Percentiles rank a stretch among this genome's conserved stretches.
phyloP scores from a whole-genome alignment of 345 rosid species.

The rapeseed (Brassica napus) region DNA sequence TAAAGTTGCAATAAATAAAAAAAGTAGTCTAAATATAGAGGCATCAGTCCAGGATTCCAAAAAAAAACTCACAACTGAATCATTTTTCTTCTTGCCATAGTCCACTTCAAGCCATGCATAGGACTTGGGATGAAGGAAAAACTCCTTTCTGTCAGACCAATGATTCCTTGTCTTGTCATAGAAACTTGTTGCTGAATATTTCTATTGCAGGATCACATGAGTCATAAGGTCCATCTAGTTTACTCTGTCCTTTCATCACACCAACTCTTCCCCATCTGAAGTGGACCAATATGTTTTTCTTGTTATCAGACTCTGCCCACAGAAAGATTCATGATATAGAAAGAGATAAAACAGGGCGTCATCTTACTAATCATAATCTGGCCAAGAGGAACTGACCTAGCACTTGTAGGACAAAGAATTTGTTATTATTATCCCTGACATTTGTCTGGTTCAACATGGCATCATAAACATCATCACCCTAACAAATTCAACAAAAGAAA shows the following conservation, averaged over 20 bases:
- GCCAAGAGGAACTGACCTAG: slow-evolving; percentile 52
- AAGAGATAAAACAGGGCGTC: slow-evolving; percentile 3
- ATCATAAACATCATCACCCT: slow-evolving; percentile 80
- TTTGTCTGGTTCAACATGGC: slow-evolving; percentile 87
- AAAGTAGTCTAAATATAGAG: background rate
- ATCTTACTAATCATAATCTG: background rate
- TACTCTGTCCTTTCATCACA: slow-evolving; percentile 74
- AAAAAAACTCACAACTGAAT: slow-evolving; percentile 56
- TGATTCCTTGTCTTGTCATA: slow-evolving; percentile 62
- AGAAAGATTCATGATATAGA: slow-evolving; percentile 16
- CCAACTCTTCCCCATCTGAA: slow-evolving; percentile 96
- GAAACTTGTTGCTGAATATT: slow-evolving; percentile 68
- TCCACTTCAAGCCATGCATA: slow-evolving; percentile 87
- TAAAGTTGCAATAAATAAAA: background rate
- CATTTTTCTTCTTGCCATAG: slow-evolving; percentile 53
- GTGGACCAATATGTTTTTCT: slow-evolving; percentile 61
- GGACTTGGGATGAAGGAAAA: slow-evolving; percentile 55
- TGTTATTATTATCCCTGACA: slow-evolving; percentile 73
- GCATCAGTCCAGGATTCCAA: background rate
- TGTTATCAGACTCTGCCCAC: slow-evolving; percentile 69
- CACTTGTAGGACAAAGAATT: slow-evolving; percentile 77
- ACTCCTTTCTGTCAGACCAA: slow-evolving; percentile 63
- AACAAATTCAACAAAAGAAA: slow-evolving; percentile 30
- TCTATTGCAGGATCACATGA: slow-evolving; percentile 52
- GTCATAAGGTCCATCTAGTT: slow-evolving; percentile 69